phyloP scores from a whole-genome alignment of 257 asterid species.

The Solanum sejunctum region DNA sequence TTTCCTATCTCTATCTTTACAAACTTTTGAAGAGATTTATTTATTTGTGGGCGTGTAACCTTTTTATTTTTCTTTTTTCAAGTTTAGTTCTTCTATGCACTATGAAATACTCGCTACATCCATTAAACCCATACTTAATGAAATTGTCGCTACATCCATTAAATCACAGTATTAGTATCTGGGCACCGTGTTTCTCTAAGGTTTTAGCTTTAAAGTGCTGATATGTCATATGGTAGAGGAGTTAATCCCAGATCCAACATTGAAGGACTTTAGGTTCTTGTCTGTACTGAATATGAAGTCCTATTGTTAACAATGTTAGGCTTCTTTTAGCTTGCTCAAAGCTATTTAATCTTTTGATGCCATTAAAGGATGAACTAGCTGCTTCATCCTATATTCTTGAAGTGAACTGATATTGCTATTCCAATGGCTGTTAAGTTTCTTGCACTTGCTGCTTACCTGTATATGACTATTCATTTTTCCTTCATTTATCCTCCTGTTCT shows the following conservation, averaged over 20 bases:
- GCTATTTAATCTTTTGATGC: neutral
- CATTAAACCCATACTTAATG: neutral
- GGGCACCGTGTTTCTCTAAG: neutral
- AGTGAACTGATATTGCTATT: neutral
- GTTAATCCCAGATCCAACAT: neutral
- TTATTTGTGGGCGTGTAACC: neutral
- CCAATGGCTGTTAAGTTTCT: neutral
- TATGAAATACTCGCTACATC: neutral
- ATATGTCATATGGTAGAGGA: neutral
- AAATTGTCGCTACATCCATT: neutral
- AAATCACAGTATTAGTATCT: neutral
- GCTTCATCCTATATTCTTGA: neutral
- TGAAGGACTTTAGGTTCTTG: neutral
- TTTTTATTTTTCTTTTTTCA: neutral
- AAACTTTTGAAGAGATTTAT: neutral
- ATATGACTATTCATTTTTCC: neutral
- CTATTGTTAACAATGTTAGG: neutral
- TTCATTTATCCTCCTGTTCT: neutral
- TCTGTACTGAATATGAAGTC: neutral
- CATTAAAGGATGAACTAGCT: neutral
- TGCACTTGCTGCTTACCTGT: neutral
- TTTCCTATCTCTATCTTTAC: neutral
- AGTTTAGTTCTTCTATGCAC: neutral
- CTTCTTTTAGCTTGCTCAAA: neutral
- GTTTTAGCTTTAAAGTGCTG: neutral